Evolutionary conservation across 2,329 filamentous ascomycete species (phyloP).

Genomic region (Ceratocystis lukuohia): DNA sequence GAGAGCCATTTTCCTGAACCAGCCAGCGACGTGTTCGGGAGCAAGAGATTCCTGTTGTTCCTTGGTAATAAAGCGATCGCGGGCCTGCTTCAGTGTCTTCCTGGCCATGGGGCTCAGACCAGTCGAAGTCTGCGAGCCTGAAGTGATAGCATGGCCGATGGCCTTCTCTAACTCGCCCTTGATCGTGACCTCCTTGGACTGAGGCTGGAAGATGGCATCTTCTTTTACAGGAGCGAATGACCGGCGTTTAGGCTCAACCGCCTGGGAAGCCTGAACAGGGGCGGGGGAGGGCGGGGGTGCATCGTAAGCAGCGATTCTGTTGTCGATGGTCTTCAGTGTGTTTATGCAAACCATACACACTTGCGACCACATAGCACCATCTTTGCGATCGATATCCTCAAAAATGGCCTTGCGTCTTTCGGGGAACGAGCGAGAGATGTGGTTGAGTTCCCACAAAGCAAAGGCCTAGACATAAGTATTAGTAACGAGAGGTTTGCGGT

Average conservation of each 20-base stretch:
- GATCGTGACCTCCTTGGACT: conserved; percentile 29
- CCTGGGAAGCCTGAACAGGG: conserved; percentile 18
- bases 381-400: conserved; percentile 71
- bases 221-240: conserved; percentile 31
- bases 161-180: conserved; percentile 35
- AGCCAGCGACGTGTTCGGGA: conserved; percentile 35
- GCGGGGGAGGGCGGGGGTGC: conserved; percentile 27
- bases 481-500: background rate
- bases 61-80: conserved; percentile 36
- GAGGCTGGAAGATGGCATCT: conserved; percentile 34
- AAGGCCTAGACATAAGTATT: conserved; percentile 44
- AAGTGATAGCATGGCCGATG: conserved; percentile 32
- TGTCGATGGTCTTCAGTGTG: conserved; percentile 52
- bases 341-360: conserved; percentile 56
- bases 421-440: conserved; percentile 62
- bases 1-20: conserved; percentile 36
- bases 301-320: conserved; percentile 47
- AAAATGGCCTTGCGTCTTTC: conserved; percentile 71
- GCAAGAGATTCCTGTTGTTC: conserved; percentile 43
- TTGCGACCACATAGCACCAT: conserved; percentile 70
- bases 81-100: conserved; percentile 36
- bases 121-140: conserved; percentile 36
- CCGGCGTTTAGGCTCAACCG: conserved; percentile 27
- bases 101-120: conserved; percentile 39
- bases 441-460: conserved; percentile 79